Evolutionary conservation across 352 stramenopile genomes (phyloP), one percentile per base, ranked within the genome.

Genomic region (Aphanomyces euteiches): DNA sequence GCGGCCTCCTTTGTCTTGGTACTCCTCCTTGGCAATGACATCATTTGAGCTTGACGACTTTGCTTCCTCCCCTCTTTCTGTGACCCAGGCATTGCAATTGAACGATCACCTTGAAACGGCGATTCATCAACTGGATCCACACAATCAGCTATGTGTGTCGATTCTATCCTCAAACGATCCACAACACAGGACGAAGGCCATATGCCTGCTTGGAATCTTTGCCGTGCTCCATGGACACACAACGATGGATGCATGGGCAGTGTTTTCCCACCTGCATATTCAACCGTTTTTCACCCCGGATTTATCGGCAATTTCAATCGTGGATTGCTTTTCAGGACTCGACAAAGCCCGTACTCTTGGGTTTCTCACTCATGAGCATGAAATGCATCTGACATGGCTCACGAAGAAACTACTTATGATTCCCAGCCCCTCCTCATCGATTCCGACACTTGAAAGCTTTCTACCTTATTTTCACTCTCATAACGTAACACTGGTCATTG

Each of bases 401-500:
- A 40, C 17, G 10, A 61, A 61, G 54, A 61, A 61, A 37, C 19
- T 61, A 12, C 19, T 61, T 10, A 39, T 37, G 5, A 19, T 61
- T 37, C 54, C 54, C 7, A 37, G 54, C 43, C 54, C 54, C 17
- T 61, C 3, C 5, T 7, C 17, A n/a, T 5, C 21, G 1, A n/a
- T 10, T 21, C 1, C 50, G 1, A 7, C 50, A 36, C 50, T 61
- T 12, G 54, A 61, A 7, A 41, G 12, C 28, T 61, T 61, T 40
- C 7, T 61, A 12, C 54, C 54, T 7, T 61, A 43, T 37, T 61
- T 61, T 40, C 34, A 61, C 13, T 19, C 54, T 28, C 54, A 61
- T 37, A 61, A 61, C 28, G 54, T 61, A 28, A 61, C 54, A 41
- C 36, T 61, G 15, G 37, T 61, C 54, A 28, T 61, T 19, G 13